These are phyloP conservation scores for Leucaena leucocephala DNA, from an alignment of 306 rosid genomes.

Conservation along the genomic window DNA sequence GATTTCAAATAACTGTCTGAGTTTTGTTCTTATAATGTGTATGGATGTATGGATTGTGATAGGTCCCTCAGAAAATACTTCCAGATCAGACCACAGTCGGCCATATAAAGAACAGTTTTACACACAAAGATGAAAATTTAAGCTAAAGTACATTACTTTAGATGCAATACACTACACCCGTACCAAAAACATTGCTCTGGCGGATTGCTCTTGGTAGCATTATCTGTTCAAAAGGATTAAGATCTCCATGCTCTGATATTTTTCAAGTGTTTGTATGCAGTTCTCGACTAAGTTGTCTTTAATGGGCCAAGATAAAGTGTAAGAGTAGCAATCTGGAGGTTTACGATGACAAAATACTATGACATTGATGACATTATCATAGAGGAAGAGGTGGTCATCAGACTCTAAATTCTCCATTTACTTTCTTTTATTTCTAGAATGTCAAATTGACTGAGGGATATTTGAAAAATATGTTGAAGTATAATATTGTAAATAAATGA, in stretches of 20 bases:
- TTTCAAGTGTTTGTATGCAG: slow-evolving; percentile 19
- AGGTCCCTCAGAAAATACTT: too few species aligned
- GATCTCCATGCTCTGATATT: slow-evolving; percentile 11
- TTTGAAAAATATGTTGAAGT: not conserved
- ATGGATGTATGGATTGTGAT: not conserved
- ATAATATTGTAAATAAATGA: slow-evolving; percentile 2
- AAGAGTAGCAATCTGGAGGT: slow-evolving; percentile 28
- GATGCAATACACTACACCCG: too few species aligned
- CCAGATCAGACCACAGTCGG: too few species aligned
- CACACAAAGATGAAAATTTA: too few species aligned
- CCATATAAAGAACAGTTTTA: too few species aligned
- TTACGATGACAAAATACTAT: slow-evolving; percentile 73
- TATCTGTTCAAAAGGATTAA: slow-evolving; percentile 1
- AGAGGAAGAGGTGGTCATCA: slow-evolving; percentile 72
- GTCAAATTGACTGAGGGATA: slow-evolving; percentile 20
- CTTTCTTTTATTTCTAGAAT: slow-evolving; percentile 9
- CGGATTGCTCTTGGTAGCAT: slow-evolving; percentile 16
- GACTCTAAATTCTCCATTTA: not conserved
- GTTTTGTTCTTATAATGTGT: not conserved
- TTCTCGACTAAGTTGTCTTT: slow-evolving; percentile 22
- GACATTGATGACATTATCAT: slow-evolving; percentile 82
- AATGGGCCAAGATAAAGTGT: slow-evolving; percentile 38
- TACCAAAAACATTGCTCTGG: not conserved
- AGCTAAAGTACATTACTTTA: too few species aligned
- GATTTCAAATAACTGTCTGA: not conserved